phyloP scores from a whole-genome alignment of 208 protist species.

The Polymyxa betae region DNA sequence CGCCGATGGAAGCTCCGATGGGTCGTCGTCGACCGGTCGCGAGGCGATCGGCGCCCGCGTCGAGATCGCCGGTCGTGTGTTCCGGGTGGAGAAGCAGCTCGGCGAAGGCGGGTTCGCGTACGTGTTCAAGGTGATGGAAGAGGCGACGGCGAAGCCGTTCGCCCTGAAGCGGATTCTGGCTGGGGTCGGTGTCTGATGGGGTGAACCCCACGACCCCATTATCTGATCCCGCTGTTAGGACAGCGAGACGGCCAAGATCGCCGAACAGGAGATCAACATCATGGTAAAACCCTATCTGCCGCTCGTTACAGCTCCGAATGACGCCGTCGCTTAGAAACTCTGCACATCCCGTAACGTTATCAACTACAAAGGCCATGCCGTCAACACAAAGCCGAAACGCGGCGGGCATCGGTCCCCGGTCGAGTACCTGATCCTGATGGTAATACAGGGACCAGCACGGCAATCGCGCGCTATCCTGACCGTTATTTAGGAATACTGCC shows the following conservation, averaged over 20 bases:
- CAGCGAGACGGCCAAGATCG: neutral
- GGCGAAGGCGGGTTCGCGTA: constrained; percentile 44
- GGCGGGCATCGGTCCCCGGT: constrained; percentile 30
- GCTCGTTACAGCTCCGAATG: neutral
- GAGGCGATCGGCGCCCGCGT: constrained; percentile 8
- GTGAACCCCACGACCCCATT: neutral
- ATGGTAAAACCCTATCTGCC: neutral
- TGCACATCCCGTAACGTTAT: constrained; percentile 8
- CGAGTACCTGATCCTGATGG: constrained; percentile 9
- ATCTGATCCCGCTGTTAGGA: neutral
- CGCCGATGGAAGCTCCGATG: neutral
- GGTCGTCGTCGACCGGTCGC: no score
- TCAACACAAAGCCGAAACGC: neutral
- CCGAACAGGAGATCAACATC: constrained; percentile 18
- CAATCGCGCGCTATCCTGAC: neutral
- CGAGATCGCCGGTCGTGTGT: neutral
- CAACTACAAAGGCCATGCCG: constrained; percentile 15
- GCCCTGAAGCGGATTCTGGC: constrained; percentile 39
- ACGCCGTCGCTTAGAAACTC: neutral
- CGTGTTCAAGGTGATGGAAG: constrained; percentile 45
- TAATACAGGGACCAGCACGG: neutral
- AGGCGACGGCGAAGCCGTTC: neutral
- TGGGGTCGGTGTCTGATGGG: neutral
- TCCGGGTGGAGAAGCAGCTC: constrained; percentile 5
- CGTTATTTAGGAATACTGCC: constrained; percentile 15